A percentile compares a stretch with the other conserved stretches of the same genome.
Conservation (phyloP, 2,329 filamentous ascomycete genomes). For the Aspergillus sp. region DNA sequence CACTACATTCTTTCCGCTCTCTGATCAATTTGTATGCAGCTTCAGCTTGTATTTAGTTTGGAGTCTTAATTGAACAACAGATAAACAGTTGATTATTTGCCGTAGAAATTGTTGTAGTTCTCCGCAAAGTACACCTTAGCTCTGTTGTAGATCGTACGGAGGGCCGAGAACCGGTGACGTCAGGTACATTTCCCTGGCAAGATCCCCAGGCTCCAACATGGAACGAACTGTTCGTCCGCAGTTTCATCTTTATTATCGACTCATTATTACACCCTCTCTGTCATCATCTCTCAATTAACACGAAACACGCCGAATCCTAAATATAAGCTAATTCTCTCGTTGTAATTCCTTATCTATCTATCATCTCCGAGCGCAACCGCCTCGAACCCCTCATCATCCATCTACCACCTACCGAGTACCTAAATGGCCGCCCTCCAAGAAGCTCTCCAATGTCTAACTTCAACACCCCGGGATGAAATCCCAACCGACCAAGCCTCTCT, state of each 20-base stretch:
- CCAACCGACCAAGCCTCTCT: constrained; percentile 50
- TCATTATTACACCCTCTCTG: too few relatives aligned
- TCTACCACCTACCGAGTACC: background rate
- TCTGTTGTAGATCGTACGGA: background rate
- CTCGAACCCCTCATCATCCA: background rate
- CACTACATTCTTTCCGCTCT: constrained; percentile 24
- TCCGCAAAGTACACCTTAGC: too few relatives aligned
- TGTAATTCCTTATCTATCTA: too few relatives aligned
- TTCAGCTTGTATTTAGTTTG: constrained; percentile 25
- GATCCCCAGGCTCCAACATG: too few relatives aligned
- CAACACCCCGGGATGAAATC: constrained; percentile 54
- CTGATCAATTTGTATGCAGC: constrained; percentile 16
- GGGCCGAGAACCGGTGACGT: background rate
- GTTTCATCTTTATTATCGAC: too few relatives aligned
- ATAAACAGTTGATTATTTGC: background rate
- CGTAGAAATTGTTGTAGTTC: background rate
- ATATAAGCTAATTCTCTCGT: too few relatives aligned
- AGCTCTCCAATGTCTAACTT: constrained; percentile 57
- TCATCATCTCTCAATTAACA: too few relatives aligned
- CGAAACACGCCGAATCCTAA: too few relatives aligned
- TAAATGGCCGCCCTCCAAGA: constrained; percentile 60
- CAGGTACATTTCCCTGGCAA: background rate
- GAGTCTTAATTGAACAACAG: constrained; percentile 20
- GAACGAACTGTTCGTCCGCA: too few relatives aligned
- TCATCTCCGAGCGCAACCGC: background rate